Evolutionary conservation across 805 yeast genomes (phyloP).

Genomic region (Wickerhamiella bombiphila): DNA sequence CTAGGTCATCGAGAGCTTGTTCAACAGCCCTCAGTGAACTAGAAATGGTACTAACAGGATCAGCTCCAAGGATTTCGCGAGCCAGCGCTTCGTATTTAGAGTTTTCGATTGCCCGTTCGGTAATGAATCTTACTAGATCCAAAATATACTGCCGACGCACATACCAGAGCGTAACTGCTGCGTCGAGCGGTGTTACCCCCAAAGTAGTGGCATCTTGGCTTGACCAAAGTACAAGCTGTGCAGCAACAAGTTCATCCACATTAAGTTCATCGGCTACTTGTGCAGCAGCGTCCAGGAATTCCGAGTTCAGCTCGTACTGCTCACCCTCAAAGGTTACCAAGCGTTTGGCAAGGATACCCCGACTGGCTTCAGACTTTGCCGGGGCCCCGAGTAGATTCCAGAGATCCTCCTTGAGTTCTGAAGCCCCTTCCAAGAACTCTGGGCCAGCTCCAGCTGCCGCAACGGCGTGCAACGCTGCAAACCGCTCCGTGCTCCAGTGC

Average conservation of each 20-base stretch:
- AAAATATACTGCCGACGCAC: slow-evolving; percentile 59
- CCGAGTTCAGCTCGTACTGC: slow-evolving; percentile 46
- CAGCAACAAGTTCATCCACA: slow-evolving; percentile 63
- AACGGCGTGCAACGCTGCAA: slow-evolving; percentile 19
- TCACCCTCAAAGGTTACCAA: slow-evolving; percentile 36
- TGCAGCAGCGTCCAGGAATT: slow-evolving; percentile 47
- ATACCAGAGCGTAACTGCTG: slow-evolving; percentile 54
- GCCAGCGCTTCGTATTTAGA: slow-evolving; percentile 7
- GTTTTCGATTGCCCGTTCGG: slow-evolving; percentile 7
- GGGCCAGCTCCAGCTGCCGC: slow-evolving; percentile 5
- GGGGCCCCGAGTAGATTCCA: slow-evolving; percentile 25
- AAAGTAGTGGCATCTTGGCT: slow-evolving; percentile 27
- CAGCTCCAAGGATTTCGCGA: slow-evolving; percentile 4
- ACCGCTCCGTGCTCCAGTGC: slow-evolving; percentile 24
- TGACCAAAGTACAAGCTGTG: slow-evolving; percentile 48
- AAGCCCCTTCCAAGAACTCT: slow-evolving; percentile 7
- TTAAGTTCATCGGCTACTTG: slow-evolving; percentile 49
- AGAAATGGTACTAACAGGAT: slow-evolving; percentile 32
- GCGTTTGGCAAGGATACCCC: slow-evolving; percentile 25
- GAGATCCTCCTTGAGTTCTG: slow-evolving; percentile 23
- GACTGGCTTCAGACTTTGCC: slow-evolving; percentile 23
- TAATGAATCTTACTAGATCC: slow-evolving; percentile 25
- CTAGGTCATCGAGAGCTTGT: slow-evolving; percentile 36
- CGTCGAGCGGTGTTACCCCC: slow-evolving; percentile 21
- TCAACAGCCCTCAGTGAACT: slow-evolving; percentile 47